A percentile compares a stretch with the other conserved stretches of the same genome.
Conservation (phyloP, 1,284 basidiomycete genomes). For the Ceraceosorus guamensis region DNA sequence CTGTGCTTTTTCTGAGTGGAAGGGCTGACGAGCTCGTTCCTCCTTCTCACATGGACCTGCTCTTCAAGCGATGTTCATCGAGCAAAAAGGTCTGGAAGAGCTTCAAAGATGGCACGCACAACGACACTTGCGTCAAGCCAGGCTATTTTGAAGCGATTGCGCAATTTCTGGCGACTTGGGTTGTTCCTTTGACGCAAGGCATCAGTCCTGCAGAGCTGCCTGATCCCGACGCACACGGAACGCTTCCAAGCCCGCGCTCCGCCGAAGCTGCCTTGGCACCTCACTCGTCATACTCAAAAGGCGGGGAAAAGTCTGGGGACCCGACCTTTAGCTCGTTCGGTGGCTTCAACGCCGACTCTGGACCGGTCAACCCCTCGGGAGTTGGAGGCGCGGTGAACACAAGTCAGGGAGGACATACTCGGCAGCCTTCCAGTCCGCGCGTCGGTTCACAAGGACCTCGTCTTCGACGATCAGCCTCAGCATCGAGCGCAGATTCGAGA, state of each 20-base stretch:
- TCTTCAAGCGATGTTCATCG: slow-evolving; percentile 58
- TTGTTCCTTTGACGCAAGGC: slow-evolving; percentile 10
- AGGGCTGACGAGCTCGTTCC: slow-evolving; percentile 75
- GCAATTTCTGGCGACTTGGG: slow-evolving; percentile 28
- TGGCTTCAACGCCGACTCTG: no score
- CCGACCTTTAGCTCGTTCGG: no score
- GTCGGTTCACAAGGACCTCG: no score
- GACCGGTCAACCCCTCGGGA: no score
- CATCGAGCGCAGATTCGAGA: no score
- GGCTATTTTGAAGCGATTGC: slow-evolving; percentile 41
- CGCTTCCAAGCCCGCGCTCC: background rate
- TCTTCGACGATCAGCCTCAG: no score
- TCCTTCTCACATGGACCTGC: slow-evolving; percentile 68
- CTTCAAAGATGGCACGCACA: slow-evolving; percentile 64
- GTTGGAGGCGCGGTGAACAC: no score
- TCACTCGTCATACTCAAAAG: background rate
- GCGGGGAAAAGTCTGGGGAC: background rate
- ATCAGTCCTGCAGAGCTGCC: background rate
- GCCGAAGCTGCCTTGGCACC: background rate
- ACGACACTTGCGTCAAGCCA: slow-evolving; percentile 40
- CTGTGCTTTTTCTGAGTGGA: slow-evolving; percentile 79
- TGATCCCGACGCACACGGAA: background rate
- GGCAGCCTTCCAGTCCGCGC: no score
- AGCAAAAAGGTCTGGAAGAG: slow-evolving; percentile 52
- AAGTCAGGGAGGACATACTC: no score